Evolutionary conservation across 2,329 filamentous ascomycete genomes (phyloP).

Genomic region (Ceratocystis eucalypticola): DNA sequence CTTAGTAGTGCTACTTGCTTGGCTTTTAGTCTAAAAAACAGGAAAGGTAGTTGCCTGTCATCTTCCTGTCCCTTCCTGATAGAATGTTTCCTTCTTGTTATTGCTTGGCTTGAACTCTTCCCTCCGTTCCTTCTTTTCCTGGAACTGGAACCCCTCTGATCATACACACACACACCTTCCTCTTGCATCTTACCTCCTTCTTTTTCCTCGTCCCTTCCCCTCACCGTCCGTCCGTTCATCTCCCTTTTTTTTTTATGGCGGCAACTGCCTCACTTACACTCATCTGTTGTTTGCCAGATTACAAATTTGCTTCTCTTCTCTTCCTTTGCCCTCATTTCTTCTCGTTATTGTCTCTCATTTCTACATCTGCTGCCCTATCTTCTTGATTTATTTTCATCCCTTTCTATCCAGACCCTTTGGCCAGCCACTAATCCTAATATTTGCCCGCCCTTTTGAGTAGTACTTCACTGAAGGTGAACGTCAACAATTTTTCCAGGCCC

Average conservation of each 20-base stretch:
- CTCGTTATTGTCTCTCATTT: neutral
- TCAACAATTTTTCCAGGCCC: conserved; percentile 17
- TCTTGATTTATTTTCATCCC: neutral
- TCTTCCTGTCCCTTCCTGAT: neutral
- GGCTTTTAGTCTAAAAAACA: neutral
- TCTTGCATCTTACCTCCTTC: neutral
- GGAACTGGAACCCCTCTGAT: neutral
- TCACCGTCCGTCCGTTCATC: neutral
- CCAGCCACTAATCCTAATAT: conserved; percentile 17
- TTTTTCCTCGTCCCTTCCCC: neutral
- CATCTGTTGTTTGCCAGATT: neutral
- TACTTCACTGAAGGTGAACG: conserved; percentile 19
- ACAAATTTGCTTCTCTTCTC: neutral
- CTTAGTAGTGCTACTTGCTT: neutral
- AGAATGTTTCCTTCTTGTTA: neutral
- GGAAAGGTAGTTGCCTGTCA: conserved; percentile 8
- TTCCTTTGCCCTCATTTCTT: neutral
- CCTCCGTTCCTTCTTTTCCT: neutral
- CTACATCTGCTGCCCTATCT: neutral
- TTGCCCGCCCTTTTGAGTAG: conserved; percentile 4
- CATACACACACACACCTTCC: neutral
- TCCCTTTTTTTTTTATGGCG: neutral
- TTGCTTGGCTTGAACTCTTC: neutral
- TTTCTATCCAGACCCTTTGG: neutral
- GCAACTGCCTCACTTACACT: neutral